Evolutionary conservation across 768 basidiomycete genomes (phyloP).

Genomic region (Leccinum truebloodii): DNA sequence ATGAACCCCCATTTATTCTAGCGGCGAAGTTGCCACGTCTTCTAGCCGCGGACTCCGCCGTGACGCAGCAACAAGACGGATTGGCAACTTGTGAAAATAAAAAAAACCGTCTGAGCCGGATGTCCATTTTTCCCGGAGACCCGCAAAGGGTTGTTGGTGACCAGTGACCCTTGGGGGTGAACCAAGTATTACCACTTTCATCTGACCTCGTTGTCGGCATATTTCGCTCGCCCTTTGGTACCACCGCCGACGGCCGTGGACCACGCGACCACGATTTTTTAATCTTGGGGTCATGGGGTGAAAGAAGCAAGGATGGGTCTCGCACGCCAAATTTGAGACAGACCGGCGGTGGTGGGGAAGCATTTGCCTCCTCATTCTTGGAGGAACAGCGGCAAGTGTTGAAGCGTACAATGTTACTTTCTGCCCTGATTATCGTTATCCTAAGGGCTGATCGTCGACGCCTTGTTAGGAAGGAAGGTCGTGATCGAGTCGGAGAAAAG

Average conservation of each 20-base stretch:
- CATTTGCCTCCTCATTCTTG: constrained; percentile 11
- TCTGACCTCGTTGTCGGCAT: constrained; percentile 20
- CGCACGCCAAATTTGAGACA: constrained; percentile 6
- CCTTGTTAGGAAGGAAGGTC: constrained; percentile 22
- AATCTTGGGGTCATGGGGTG: constrained; percentile 17
- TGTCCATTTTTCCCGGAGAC: constrained; percentile 2
- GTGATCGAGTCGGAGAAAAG: constrained; percentile 6
- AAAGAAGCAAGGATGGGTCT: constrained; percentile 15
- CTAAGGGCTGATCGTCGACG: constrained; percentile 14
- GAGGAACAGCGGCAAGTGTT: not conserved
- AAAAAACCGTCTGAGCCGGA: not conserved
- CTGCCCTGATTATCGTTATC: constrained; percentile 19
- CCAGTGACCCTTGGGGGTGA: constrained; percentile 1
- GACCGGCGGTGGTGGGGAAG: constrained; percentile 10
- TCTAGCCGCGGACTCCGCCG: constrained; percentile 10
- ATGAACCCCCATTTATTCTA: not conserved
- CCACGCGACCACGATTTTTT: constrained; percentile 20
- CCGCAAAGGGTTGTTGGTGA: constrained; percentile 1
- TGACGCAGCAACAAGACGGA: not conserved
- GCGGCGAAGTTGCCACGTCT: constrained; percentile 2
- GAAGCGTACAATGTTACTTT: not conserved
- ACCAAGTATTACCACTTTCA: constrained; percentile 5
- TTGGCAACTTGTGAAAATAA: constrained; percentile 1
- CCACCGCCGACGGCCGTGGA: constrained; percentile 8
- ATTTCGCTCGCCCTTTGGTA: not conserved